phyloP scores from a whole-genome alignment of 768 basidiomycete genomes.

The Rhodotorula taiwanensis region DNA sequence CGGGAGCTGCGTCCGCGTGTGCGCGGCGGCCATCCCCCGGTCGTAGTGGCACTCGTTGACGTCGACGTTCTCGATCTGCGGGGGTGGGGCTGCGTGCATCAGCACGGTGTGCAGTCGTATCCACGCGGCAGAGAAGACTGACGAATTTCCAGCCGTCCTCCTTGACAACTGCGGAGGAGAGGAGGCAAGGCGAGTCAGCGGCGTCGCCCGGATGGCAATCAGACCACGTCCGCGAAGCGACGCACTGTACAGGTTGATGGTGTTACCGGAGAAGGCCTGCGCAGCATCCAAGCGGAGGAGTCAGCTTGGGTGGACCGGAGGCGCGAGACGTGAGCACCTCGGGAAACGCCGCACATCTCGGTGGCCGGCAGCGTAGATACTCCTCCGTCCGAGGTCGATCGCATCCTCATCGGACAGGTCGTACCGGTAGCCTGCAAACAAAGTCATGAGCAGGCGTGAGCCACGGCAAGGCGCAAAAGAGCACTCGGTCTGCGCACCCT shows the following conservation, averaged over 20 bases:
- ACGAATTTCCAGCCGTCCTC: slow-evolving; percentile 95
- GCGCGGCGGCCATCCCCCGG: neutral
- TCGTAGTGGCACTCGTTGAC: slow-evolving; percentile 30
- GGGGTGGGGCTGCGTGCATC: too few species aligned
- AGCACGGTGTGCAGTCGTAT: too few species aligned
- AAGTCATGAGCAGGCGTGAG: neutral
- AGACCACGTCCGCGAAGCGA: too few species aligned
- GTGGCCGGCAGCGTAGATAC: slow-evolving; percentile 94
- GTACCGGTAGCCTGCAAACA: neutral
- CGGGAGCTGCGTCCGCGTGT: neutral
- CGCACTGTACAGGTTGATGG: slow-evolving; percentile 22
- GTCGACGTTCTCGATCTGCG: slow-evolving; percentile 33
- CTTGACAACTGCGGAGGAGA: slow-evolving; percentile 46
- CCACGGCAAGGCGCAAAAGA: too few species aligned
- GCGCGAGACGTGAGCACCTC: too few species aligned
- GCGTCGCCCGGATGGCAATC: too few species aligned
- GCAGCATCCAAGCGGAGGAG: slow-evolving; percentile 29
- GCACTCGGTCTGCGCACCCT: slow-evolving; percentile 91
- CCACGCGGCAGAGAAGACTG: slow-evolving; percentile 49
- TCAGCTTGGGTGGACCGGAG: slow-evolving; percentile 17
- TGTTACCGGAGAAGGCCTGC: slow-evolving; percentile 29
- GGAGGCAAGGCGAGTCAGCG: too few species aligned
- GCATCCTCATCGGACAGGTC: slow-evolving; percentile 71
- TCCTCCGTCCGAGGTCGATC: slow-evolving; percentile 82
- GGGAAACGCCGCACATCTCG: slow-evolving; percentile 60